Conservation (phyloP, 2,329 filamentous ascomycete species). For the Phaeoacremonium minimum region DNA sequence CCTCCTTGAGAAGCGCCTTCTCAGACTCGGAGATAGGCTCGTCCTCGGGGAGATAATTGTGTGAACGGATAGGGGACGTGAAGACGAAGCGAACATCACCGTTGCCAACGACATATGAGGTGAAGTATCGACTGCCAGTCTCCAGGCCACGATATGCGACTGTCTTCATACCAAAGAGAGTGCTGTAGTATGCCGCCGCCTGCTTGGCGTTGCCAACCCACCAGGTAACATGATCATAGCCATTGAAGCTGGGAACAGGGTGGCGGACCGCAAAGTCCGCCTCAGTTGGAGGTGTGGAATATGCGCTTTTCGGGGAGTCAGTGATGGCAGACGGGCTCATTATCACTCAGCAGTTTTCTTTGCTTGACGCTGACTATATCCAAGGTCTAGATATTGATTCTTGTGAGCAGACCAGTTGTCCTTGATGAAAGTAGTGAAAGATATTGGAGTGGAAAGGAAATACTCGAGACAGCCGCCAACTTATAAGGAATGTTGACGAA, state of each 20-base stretch:
- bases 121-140: constrained; percentile 75
- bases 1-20: constrained; percentile 61
- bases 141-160: constrained; percentile 86
- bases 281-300: constrained; percentile 34
- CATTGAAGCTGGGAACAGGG: constrained; percentile 59
- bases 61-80: constrained; percentile 71
- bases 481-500: too few relatives aligned
- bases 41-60: constrained; percentile 46
- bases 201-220: constrained; percentile 97
- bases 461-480: too few relatives aligned
- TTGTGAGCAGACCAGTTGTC: too few relatives aligned
- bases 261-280: constrained; percentile 51
- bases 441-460: not conserved
- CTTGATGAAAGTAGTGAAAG: not conserved
- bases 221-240: constrained; percentile 93
- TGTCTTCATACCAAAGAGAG: constrained; percentile 78
- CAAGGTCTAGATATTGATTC: constrained; percentile 2
- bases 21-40: constrained; percentile 63
- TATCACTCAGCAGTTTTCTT: constrained; percentile 18
- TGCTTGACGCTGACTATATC: constrained; percentile 2
- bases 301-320: constrained; percentile 38
- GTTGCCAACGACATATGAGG: constrained; percentile 81
- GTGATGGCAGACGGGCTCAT: constrained; percentile 60
- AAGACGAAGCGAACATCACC: constrained; percentile 76
- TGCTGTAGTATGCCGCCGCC: constrained; percentile 83